Evolutionary conservation across 2,329 filamentous ascomycete genomes (phyloP), one percentile per base, ranked within the genome.

Genomic region (Xylaria sp.): DNA sequence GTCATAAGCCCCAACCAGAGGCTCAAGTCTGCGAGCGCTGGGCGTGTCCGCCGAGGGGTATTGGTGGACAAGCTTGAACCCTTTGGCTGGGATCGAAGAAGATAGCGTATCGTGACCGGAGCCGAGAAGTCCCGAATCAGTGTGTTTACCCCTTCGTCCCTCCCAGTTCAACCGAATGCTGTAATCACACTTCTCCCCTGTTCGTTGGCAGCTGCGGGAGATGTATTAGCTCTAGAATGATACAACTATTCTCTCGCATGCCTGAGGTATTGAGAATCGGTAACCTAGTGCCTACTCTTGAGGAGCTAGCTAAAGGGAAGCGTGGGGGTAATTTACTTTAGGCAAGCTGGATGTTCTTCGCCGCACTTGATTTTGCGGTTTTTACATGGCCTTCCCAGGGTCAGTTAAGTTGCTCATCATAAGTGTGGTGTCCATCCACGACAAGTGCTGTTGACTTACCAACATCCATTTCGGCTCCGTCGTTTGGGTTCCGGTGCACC

Each of bases 121-220:
- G 59, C 77, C 73, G 25, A 76, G 68, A 20, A 76, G 67, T 52
- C 81, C 75, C 72, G 79, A 70, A 72, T 83, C 80, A 60, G 80
- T 81, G 69, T 85, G 85, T 79, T 87, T 88, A 76, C 88, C 90
- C 58, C 86, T 85, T 65, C 92, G 86, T 4, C 92, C 91, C 68
- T 91, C 90, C 93, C 93, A 95, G 74, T 94, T 94, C 71, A 95
- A 81, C 36, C 91, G 87, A 73, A 95, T 92, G 74, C 89, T 92
- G 78, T 94, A 95, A 79, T 96, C 92, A 81, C 93, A 96, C 55
- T 82, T 81, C 76, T 93, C 91, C 68, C 89, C 89, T 70, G 90
- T 89, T 69, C 89, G 89, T 73, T 89, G 84, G 79, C 93, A 95
- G 76, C 83, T 85, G 70, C 69, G 63, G 52, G 56, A 39, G 32